A percentile compares a stretch with the other conserved stretches of the same genome.
Evolutionary conservation across 2,329 filamentous ascomycete genomes (phyloP).

Genomic region (Claviceps spartinae): DNA sequence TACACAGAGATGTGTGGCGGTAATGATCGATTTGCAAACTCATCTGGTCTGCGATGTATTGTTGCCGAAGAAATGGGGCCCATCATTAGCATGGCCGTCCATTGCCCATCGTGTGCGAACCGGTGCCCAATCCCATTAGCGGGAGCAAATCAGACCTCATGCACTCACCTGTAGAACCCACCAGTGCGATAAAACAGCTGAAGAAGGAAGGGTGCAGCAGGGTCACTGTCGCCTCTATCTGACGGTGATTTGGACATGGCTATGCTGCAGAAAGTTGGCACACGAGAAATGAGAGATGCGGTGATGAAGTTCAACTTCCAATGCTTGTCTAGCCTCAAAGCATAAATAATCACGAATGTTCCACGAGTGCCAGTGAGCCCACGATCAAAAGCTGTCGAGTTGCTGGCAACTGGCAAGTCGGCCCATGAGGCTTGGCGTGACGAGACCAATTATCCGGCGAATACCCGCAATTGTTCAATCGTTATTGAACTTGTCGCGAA

Average conservation of each 20-base stretch:
- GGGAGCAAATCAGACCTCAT: background rate
- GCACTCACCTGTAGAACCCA: conserved; percentile 52
- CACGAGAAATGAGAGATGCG: background rate
- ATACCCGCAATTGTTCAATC: conserved; percentile 14
- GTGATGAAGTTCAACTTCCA: too few species aligned
- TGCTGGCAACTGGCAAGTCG: background rate
- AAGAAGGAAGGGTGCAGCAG: conserved; percentile 67
- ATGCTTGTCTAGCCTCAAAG: background rate
- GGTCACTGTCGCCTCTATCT: conserved; percentile 41
- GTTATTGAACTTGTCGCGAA: conserved; percentile 5
- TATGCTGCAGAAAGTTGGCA: background rate
- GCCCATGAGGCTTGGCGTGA: background rate
- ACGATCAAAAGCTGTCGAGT: background rate
- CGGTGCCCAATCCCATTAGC: background rate
- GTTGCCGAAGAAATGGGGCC: background rate
- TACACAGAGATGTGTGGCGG: conserved; percentile 66
- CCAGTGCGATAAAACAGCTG: conserved; percentile 71
- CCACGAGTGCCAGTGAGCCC: background rate
- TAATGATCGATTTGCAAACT: conserved; percentile 48
- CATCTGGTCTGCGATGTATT: conserved; percentile 42
- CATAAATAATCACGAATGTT: background rate
- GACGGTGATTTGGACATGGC: conserved; percentile 22
- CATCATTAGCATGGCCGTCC: background rate
- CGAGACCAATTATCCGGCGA: conserved; percentile 11
- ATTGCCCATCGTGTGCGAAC: background rate